Evolutionary conservation across 2,329 filamentous ascomycete species (phyloP).

Genomic region (Fulvia fulva): DNA sequence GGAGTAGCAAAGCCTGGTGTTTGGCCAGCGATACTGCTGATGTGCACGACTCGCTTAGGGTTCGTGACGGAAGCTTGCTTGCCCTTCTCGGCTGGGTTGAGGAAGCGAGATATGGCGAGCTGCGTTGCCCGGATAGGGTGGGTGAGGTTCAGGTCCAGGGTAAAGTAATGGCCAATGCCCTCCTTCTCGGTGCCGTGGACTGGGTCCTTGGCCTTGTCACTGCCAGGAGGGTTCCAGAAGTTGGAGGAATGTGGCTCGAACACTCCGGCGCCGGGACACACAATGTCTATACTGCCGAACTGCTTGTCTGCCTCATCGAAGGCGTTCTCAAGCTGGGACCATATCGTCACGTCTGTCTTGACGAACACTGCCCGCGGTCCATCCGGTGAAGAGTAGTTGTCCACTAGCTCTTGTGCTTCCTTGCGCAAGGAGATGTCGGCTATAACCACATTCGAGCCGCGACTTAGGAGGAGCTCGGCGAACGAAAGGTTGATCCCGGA

Average conservation of each 20-base stretch:
- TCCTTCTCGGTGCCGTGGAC: constrained; percentile 24
- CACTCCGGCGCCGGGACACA: constrained; percentile 48
- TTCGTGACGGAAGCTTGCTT: constrained; percentile 37
- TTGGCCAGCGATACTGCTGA: constrained; percentile 45
- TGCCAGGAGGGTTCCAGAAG: constrained; percentile 48
- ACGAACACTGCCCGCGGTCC: constrained; percentile 40
- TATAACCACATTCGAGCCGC: constrained; percentile 47
- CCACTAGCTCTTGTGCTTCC: constrained; percentile 43
- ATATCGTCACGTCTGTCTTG: constrained; percentile 48
- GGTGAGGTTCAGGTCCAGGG: constrained; percentile 46
- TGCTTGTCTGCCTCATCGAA: constrained; percentile 47
- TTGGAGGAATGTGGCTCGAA: constrained; percentile 47
- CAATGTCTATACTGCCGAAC: constrained; percentile 47
- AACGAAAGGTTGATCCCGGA: constrained; percentile 47
- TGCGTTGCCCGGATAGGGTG: constrained; percentile 48
- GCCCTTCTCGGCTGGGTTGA: constrained; percentile 32
- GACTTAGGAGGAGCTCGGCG: constrained; percentile 41
- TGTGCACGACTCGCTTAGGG: constrained; percentile 45
- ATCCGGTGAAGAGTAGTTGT: constrained; percentile 30
- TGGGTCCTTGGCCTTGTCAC: constrained; percentile 33
- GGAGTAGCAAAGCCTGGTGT: constrained; percentile 36
- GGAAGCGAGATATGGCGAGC: constrained; percentile 44
- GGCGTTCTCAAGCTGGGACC: constrained; percentile 47
- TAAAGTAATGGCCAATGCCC: constrained; percentile 35
- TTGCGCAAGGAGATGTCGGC: constrained; percentile 47